These are phyloP conservation scores for Stagonosporopsis chrysanthemi DNA, from an alignment of 2,329 filamentous ascomycete genomes.

Conservation along the genomic window DNA sequence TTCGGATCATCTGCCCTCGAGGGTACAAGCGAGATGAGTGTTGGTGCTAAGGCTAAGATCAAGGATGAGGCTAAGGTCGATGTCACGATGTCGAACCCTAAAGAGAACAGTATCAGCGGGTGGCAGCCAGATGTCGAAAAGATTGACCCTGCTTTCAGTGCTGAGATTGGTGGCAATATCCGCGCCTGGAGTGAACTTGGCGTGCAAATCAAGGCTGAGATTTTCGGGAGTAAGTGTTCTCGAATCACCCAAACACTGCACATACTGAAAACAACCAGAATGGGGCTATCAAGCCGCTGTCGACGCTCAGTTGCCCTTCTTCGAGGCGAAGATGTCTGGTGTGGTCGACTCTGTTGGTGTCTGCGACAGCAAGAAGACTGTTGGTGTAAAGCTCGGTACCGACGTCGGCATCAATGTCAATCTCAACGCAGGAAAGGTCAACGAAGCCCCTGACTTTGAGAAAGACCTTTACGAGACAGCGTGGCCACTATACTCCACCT, in stretches of 20 bases:
- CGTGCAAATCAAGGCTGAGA: slow-evolving; percentile 31
- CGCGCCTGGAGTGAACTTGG: slow-evolving; percentile 32
- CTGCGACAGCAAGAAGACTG: slow-evolving; percentile 27
- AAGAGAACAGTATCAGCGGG: slow-evolving; percentile 27
- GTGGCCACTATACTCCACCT: slow-evolving; percentile 32
- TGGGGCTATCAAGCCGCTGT: slow-evolving; percentile 35
- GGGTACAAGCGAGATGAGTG: slow-evolving; percentile 22
- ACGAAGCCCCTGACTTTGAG: slow-evolving; percentile 24
- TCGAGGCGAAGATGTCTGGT: slow-evolving; percentile 26
- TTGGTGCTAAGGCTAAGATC: slow-evolving; percentile 31
- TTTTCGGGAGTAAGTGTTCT: slow-evolving; percentile 24
- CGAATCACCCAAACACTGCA: too few species aligned
- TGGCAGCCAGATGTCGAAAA: slow-evolving; percentile 32
- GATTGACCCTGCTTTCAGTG: slow-evolving; percentile 28
- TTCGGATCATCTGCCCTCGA: slow-evolving; percentile 28
- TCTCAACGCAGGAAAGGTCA: slow-evolving; percentile 30
- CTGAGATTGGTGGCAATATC: slow-evolving; percentile 25
- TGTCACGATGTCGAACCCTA: slow-evolving; percentile 18
- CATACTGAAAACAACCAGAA: slow-evolving; percentile 9
- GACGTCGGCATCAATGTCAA: slow-evolving; percentile 34
- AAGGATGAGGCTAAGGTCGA: slow-evolving; percentile 26
- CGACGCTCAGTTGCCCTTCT: slow-evolving; percentile 31
- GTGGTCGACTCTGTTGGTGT: slow-evolving; percentile 23
- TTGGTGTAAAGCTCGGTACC: slow-evolving; percentile 24
- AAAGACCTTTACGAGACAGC: slow-evolving; percentile 30